These are phyloP conservation scores for Chenopodium album DNA, from an alignment of 148 eudicot species.

Conservation along the genomic window DNA sequence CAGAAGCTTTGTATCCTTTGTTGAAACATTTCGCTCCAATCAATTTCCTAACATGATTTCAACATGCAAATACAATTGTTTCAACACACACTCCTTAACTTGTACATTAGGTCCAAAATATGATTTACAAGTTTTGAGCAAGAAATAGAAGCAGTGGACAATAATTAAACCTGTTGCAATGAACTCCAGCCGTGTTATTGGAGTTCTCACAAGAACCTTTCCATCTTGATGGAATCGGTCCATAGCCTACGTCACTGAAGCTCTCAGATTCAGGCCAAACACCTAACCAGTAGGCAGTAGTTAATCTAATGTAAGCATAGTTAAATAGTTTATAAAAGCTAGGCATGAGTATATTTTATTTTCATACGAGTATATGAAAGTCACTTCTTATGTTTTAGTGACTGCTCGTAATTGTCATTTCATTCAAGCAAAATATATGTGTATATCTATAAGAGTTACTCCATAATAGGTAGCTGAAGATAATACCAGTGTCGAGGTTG, in stretches of 20 bases:
- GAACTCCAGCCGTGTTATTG: conserved; percentile 10
- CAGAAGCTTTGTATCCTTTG: conserved; percentile 29
- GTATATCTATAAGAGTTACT: too few species aligned
- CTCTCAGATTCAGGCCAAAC: conserved; percentile 70
- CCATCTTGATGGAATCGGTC: conserved; percentile 67
- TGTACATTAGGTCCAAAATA: too few species aligned
- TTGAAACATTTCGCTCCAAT: conserved; percentile 59
- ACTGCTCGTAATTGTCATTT: too few species aligned
- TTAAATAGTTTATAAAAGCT: too few species aligned
- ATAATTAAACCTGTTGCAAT: conserved; percentile 48
- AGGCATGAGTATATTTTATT: too few species aligned
- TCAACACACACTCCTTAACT: too few species aligned
- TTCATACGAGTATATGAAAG: too few species aligned
- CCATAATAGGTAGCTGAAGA: too few species aligned
- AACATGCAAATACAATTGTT: too few species aligned
- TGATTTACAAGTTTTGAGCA: too few species aligned
- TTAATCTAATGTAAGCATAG: not conserved
- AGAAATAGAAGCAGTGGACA: not conserved
- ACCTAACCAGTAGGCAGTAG: conserved; percentile 27
- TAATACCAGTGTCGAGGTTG: conserved; percentile 59
- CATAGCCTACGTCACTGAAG: conserved; percentile 41
- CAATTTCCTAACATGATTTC: conserved; percentile 40
- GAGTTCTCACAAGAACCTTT: conserved; percentile 43
- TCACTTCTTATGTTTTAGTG: too few species aligned
- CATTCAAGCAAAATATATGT: too few species aligned